These are phyloP conservation scores for Vaccinium vitisidaea DNA, from an alignment of 148 eudicot species.

Conservation along the genomic window DNA sequence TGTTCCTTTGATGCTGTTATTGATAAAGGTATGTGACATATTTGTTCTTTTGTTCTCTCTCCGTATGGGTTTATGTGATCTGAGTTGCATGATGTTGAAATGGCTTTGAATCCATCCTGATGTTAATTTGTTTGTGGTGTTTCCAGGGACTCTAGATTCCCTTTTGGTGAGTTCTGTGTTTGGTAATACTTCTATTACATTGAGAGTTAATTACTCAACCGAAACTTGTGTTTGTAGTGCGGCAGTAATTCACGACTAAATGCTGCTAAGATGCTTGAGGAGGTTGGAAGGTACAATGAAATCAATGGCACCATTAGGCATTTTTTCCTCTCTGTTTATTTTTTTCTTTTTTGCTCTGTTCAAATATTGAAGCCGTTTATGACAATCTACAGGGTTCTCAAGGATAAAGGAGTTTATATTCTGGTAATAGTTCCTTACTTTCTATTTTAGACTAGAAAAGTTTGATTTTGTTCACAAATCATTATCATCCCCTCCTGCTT, in stretches of 20 bases:
- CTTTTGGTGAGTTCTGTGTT: slow-evolving; percentile 65
- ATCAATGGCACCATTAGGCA: not conserved
- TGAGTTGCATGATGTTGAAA: not conserved
- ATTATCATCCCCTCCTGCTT: not conserved
- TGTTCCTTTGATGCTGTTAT: slow-evolving; percentile 73
- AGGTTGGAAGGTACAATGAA: slow-evolving; percentile 63
- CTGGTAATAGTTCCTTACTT: slow-evolving; percentile 52
- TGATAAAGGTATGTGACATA: slow-evolving; percentile 66
- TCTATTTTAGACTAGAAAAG: not conserved
- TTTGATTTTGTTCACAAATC: not conserved
- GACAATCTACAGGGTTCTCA: slow-evolving; percentile 94
- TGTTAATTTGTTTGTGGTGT: slow-evolving; percentile 9
- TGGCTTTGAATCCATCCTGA: slow-evolving; percentile 10
- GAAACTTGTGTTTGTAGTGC: slow-evolving; percentile 50
- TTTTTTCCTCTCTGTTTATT: slow-evolving; percentile 6
- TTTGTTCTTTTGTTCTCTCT: not conserved
- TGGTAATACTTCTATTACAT: not conserved
- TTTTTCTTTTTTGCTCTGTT: slow-evolving; percentile 48
- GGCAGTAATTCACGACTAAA: slow-evolving; percentile 66
- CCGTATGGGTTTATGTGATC: not conserved
- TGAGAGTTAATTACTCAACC: slow-evolving; percentile 15
- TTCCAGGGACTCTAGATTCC: slow-evolving; percentile 88
- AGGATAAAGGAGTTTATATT: slow-evolving; percentile 81
- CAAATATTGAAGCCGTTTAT: slow-evolving; percentile 80
- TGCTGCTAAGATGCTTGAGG: slow-evolving; percentile 77